A percentile compares a stretch with the other conserved stretches of the same genome.
phyloP scores from a whole-genome alignment of 352 stramenopile species.

The Phytophthora tentaculata region DNA sequence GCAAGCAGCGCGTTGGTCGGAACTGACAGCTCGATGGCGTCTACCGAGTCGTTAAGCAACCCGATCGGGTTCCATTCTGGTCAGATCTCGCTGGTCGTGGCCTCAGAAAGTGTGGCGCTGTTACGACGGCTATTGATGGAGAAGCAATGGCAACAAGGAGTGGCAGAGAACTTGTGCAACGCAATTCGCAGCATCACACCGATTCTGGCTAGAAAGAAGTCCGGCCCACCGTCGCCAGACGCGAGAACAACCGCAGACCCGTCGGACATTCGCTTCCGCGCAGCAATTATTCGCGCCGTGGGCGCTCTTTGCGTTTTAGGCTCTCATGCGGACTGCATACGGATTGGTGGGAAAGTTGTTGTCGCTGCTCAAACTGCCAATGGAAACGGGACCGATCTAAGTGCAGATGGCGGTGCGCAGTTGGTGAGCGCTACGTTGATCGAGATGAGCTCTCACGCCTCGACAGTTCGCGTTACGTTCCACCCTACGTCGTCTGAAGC shows the following conservation, averaged over 20 bases:
- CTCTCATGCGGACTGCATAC: conserved; percentile 85
- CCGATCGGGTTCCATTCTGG: conserved; percentile 82
- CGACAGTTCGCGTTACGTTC: conserved; percentile 83
- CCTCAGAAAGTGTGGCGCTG: conserved; percentile 85
- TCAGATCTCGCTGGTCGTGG: conserved; percentile 78
- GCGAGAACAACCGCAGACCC: conserved; percentile 18
- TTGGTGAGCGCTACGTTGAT: conserved; percentile 77
- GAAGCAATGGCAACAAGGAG: conserved; percentile 60
- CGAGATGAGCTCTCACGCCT: conserved; percentile 64
- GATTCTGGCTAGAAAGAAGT: conserved; percentile 55
- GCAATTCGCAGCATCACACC: conserved; percentile 81
- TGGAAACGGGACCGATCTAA: conserved; percentile 30
- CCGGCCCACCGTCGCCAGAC: conserved; percentile 17
- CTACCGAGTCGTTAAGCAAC: conserved; percentile 81
- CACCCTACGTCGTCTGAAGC: conserved; percentile 57
- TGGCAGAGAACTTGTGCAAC: conserved; percentile 70
- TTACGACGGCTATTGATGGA: conserved; percentile 77
- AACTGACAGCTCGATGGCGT: conserved; percentile 36
- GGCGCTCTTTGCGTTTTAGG: conserved; percentile 84
- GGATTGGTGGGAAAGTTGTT: conserved; percentile 78
- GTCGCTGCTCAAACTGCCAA: conserved; percentile 57
- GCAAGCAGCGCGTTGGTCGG: conserved; percentile 28
- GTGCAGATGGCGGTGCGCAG: conserved; percentile 44
- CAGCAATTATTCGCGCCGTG: conserved; percentile 81
- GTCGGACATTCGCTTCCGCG: conserved; percentile 71